Percentiles rank a stretch among this genome's conserved stretches.
These are phyloP conservation scores for Calonectria leucothoes DNA, from an alignment of 2,329 filamentous ascomycete genomes.

Conservation along the genomic window DNA sequence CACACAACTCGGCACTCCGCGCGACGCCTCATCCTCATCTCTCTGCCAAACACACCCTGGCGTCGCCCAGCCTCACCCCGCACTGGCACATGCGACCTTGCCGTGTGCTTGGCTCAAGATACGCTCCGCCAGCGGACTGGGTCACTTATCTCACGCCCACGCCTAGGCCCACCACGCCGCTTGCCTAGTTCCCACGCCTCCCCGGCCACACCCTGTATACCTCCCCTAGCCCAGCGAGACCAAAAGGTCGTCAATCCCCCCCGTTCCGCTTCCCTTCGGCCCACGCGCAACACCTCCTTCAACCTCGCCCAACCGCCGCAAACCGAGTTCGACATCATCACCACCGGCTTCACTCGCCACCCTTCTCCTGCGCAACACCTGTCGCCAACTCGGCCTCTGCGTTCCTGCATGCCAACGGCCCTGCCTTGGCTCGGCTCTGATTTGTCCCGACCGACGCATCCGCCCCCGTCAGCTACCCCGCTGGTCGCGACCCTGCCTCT, in stretches of 20 bases:
- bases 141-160: constrained; percentile 8
- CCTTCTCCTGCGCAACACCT: constrained; percentile 8
- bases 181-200: constrained; percentile 14
- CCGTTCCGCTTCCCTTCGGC: constrained; percentile 42
- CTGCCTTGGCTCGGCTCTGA: not conserved
- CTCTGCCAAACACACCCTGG: constrained; percentile 11
- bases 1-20: not conserved
- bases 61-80: constrained; percentile 13
- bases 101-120: not conserved
- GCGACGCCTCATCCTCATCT: not conserved
- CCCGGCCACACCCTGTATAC: constrained; percentile 3
- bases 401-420: constrained; percentile 16
- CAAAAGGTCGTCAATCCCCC: constrained; percentile 38
- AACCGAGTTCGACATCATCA: constrained; percentile 38
- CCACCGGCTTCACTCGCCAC: constrained; percentile 16
- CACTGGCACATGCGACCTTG: constrained; percentile 9
- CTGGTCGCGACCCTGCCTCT: constrained; percentile 9
- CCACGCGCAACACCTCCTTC: constrained; percentile 34
- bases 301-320: constrained; percentile 49
- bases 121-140: constrained; percentile 3
- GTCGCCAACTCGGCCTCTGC: constrained; percentile 19
- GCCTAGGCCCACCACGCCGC: constrained; percentile 2
- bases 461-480: constrained; percentile 14
- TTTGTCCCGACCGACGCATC: not conserved
- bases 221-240: constrained; percentile 38